Evolutionary conservation across 352 stramenopile species (phyloP), one percentile per base, ranked within the genome.

Genomic region (Poterioochromonas sp.): DNA sequence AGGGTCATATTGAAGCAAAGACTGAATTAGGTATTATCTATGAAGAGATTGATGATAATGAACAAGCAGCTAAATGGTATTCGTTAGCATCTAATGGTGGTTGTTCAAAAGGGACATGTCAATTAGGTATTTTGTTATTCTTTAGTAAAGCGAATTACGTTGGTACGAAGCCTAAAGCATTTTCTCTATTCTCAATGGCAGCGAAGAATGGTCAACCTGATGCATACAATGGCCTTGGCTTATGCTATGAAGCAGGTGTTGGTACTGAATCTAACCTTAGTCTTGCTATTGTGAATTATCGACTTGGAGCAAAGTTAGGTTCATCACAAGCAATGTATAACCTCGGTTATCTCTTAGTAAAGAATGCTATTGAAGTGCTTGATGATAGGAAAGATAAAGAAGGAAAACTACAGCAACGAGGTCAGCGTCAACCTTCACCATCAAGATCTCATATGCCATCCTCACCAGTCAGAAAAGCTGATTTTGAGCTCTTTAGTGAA

Each of bases 41-140:
- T n/a, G 65, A 74, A 35, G 39, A 58, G 15, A n/a, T n/a, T 35
- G 65, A n/a, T 35, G 65, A 51, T 54, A 18, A 39, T 35, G 37
- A 51, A 51, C 39, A 58, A 35, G 65, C 65, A 26, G 41, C 37
- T 0, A 74, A 54, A 35, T 74, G 65, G 65, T 71, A 71, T 43
- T 71, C 62, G 1, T 71, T 71, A 29, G 62, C 62, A 41, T 71
- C 62, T 22, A 44, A 41, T 18, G 15, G 20, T 11, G 65, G 65
- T n/a, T 35, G 65, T 74, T 35, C 41, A 22, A 51, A 54, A 39
- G 65, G 15, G 12, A 74, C 39, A 1, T 58, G 29, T 54, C 40
- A 35, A 20, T 34, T 74, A 11, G 65, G 39, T 58, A 12, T 20
- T 3, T 54, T 74, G 12, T 54, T 58, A 5, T 34, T 74, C 15